phyloP scores from a whole-genome alignment of 371 early-diverging fungal genomes.

The Sporodiniella umbellata region DNA sequence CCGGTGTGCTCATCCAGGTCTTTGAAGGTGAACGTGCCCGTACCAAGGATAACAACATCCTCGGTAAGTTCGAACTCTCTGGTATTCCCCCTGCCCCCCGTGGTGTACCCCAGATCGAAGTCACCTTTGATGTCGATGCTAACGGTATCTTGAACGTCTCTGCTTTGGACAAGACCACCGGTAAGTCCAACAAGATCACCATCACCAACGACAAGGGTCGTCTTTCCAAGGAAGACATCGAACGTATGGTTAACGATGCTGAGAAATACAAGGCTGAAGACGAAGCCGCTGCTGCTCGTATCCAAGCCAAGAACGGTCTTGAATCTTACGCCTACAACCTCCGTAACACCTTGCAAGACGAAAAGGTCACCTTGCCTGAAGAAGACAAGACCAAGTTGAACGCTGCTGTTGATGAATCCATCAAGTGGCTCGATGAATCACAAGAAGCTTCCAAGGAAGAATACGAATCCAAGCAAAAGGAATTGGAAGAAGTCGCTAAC shows the following conservation, averaged over 20 bases:
- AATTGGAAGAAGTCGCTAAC: constrained; percentile 83
- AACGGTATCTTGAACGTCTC: constrained; percentile 94
- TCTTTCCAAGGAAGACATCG: constrained; percentile 86
- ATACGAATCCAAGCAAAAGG: constrained; percentile 85
- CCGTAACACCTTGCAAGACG: constrained; percentile 80
- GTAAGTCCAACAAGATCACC: constrained; percentile 80
- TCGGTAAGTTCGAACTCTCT: constrained; percentile 88
- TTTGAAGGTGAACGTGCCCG: constrained; percentile 92
- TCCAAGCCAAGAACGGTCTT: constrained; percentile 82
- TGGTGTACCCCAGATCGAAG: constrained; percentile 91
- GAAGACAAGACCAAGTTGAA: constrained; percentile 79
- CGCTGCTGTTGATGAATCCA: constrained; percentile 76
- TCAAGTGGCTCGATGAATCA: constrained; percentile 84
- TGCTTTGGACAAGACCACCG: constrained; percentile 90
- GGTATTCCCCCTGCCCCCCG: constrained; percentile 90
- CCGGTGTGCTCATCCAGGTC: constrained; percentile 88
- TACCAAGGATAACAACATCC: constrained; percentile 90
- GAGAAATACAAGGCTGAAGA: constrained; percentile 89
- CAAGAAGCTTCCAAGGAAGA: constrained; percentile 90
- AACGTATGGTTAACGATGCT: constrained; percentile 87
- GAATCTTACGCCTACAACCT: constrained; percentile 87
- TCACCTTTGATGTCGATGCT: constrained; percentile 92
- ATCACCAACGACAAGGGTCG: constrained; percentile 93
- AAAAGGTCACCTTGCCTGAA: constrained; percentile 65
- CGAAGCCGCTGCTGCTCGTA: constrained; percentile 76